A percentile compares a stretch with the other conserved stretches of the same genome.
These are phyloP conservation scores for Podila epigama DNA, from an alignment of 192 early-diverging fungal genomes.

Conservation along the genomic window DNA sequence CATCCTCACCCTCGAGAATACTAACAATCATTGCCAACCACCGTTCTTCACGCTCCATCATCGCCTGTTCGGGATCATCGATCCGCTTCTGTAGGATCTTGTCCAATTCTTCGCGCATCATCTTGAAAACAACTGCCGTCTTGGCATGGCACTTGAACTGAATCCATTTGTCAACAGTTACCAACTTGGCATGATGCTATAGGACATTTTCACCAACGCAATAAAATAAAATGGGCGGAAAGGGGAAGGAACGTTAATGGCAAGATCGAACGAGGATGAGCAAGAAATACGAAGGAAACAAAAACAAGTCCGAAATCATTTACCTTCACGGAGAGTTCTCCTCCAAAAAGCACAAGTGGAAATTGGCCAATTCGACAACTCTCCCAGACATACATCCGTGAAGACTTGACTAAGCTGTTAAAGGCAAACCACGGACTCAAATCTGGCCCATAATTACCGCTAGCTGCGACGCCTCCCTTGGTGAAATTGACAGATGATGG, in stretches of 20 bases:
- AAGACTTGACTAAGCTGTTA: slow-evolving; percentile 59
- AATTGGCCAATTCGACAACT: slow-evolving; percentile 52
- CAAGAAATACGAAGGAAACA: background rate
- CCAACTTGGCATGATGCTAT: slow-evolving; percentile 52
- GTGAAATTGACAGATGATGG: slow-evolving; percentile 78
- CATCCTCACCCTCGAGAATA: slow-evolving; percentile 43
- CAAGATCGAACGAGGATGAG: background rate
- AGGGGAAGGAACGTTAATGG: slow-evolving; percentile 1
- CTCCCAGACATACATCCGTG: slow-evolving; percentile 62
- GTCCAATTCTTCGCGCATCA: slow-evolving; percentile 55
- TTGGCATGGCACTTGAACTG: slow-evolving; percentile 60
- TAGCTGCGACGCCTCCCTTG: slow-evolving; percentile 16
- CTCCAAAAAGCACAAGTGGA: slow-evolving; percentile 58
- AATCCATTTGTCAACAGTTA: slow-evolving; percentile 60
- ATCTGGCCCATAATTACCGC: slow-evolving; percentile 15
- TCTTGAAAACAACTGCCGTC: slow-evolving; percentile 59
- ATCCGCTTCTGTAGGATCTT: slow-evolving; percentile 47
- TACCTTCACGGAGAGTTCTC: slow-evolving; percentile 56
- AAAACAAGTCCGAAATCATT: background rate
- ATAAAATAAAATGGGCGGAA: background rate
- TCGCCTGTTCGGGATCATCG: slow-evolving; percentile 39
- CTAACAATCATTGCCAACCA: slow-evolving; percentile 46
- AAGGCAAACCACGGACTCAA: slow-evolving; percentile 55
- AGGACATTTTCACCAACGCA: background rate
- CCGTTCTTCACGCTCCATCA: slow-evolving; percentile 36